Base-by-base conservation (phyloP, 177 flowering plant genomes). In the Tripterygium wilfordii region DNA sequence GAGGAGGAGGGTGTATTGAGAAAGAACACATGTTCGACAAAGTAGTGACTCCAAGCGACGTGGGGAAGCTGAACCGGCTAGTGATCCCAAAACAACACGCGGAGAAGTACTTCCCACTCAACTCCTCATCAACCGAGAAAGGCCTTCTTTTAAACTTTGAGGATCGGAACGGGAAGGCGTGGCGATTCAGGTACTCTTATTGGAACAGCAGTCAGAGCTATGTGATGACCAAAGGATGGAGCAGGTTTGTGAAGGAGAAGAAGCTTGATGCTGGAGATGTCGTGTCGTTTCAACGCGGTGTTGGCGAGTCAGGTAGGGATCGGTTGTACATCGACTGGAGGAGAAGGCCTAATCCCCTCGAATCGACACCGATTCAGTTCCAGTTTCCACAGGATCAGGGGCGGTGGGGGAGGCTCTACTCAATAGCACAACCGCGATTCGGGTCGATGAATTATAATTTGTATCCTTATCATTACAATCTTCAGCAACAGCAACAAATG, bases 151-250 rank as follows among this genome's bases (percentile, higher is more conserved):
- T 90, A n/a, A 79, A 70, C 45, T 90, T 90, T 60, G 97, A 90
- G 49, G 97, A 90, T 51, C 64, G 83, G 16, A 65, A 50, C 12
- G 96, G 96, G 16, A 88, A 85, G 68, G 65, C 83, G 0, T 90
- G 98, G 98, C 43, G 95, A 15, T 90, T 90, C 61, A 57, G 96
- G 3, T 90, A 90, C 62, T 90, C 98, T 3, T 90, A 90, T 54
- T 90, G 98, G 98, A 88, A 87, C 54, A 90, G 97, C 65, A 84
- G 94, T 72, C 97, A 90, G 64, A 90, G 97, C 75, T 90, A 90
- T 49, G 98, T 90, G 12, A 90, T 90, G 95, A 90, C 98, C 21
- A 90, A 90, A 65, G 98, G 98, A 0, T 90, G 98, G 98, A 85
- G 91, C 68, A 66, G 98, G 6, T 90, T 90, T 36, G 98, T 90